phyloP scores from a whole-genome alignment of 257 asterid genomes.

The Solanum boliviense region DNA sequence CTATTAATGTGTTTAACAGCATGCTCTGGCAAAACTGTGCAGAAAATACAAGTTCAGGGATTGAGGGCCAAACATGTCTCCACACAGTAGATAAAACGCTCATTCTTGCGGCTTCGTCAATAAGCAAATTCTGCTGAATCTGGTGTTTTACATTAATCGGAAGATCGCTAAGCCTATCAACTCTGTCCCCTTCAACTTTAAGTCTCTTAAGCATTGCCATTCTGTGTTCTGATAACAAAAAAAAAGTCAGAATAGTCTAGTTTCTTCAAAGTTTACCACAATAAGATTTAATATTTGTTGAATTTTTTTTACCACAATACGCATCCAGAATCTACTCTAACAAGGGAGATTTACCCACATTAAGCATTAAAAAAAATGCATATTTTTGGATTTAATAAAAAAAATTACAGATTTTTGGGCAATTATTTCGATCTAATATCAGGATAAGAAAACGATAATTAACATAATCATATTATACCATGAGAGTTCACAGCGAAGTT shows the following conservation, averaged over 20 bases:
- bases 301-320: neutral
- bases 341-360: neutral
- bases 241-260: neutral
- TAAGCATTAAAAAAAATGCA: too few species aligned
- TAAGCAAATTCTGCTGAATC: neutral
- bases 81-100: neutral
- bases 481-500: neutral
- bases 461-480: neutral
- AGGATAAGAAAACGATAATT: too few species aligned
- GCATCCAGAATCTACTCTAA: neutral
- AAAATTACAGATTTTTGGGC: neutral
- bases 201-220: neutral
- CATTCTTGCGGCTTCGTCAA: neutral
- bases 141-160: neutral
- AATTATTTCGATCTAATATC: too few species aligned
- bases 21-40: neutral
- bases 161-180: neutral
- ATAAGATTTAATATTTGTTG: too few species aligned
- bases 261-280: neutral
- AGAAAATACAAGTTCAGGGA: neutral
- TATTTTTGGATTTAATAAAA: neutral
- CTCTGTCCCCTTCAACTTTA: neutral
- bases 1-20: neutral
- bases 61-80: neutral
- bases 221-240: neutral